Base-by-base conservation (phyloP, 352 stramenopile genomes). In the Aphanomyces euteiches region DNA sequence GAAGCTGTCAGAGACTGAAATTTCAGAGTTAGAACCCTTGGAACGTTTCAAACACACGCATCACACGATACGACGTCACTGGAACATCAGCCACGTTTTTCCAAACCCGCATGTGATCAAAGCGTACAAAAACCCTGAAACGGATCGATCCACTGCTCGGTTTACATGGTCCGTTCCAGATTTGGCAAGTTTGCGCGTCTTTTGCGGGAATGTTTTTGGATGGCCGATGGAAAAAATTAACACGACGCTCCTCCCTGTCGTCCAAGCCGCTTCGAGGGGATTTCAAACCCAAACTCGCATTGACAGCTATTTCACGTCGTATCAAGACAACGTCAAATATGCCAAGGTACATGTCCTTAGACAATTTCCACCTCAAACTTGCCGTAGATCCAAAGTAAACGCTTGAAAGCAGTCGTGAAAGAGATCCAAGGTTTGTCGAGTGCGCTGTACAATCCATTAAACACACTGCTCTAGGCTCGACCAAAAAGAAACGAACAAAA, bases 241-340 rank as follows among this genome's bases (percentile, higher is more conserved):
- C 73, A 76, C 81, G 10, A 77, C 96, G 28, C 61, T 99, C 37
- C 73, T 92, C n/a, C 96, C 96, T 8, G 82, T 99, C 15, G 50
- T 94, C 1, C 71, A 81, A 37, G 85, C 86, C 34, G 78, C 77
- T 4, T 81, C 75, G 40, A 61, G 72, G 1, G 81, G 82, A 2
- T 73, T 57, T 7, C 4, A 73, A 56, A 67, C 56, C 5, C 96
- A 99, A 77, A 98, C 87, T 5, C 81, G 96, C 13, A 89, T 99
- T 41, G 96, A 99, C 73, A 87, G 88, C 8, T 98, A 97, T 61
- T 99, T 98, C 72, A 97, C 94, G 71, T 90, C 80, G 21, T 99
- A 99, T 76, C 87, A 99, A 57, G 96, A 99, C 76, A 88, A 97
- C 69, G 90, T 98, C 4, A 96, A 94, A 69, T 98, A 98, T 73